Evolutionary conservation across 192 early-diverging fungal species (phyloP).

Genomic region (Umbelopsis isabellina): DNA sequence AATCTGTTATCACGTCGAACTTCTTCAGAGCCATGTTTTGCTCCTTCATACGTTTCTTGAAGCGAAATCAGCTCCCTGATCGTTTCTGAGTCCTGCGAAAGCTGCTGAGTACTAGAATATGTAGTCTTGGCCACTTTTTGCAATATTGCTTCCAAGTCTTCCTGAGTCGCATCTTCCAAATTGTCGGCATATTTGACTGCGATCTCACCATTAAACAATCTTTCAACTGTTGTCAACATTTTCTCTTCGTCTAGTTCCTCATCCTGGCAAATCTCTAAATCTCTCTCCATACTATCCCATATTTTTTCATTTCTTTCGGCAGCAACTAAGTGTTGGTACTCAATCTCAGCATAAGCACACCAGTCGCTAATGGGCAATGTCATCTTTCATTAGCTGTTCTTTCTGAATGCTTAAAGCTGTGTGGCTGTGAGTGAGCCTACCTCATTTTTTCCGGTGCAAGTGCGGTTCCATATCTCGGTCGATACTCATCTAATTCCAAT

Average conservation of each 20-base stretch:
- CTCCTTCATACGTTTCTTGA: too few species aligned
- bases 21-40: neutral
- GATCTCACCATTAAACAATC: neutral
- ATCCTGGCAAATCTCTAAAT: neutral
- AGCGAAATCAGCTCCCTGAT: neutral
- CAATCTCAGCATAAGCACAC: slow-evolving; percentile 26
- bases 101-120: neutral
- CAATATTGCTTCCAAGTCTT: slow-evolving; percentile 15
- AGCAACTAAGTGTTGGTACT: slow-evolving; percentile 22
- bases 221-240: neutral
- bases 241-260: slow-evolving; percentile 1
- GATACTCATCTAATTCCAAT: slow-evolving; percentile 10
- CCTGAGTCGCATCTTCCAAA: slow-evolving; percentile 13
- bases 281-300: slow-evolving; percentile 13
- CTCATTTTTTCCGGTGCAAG: neutral
- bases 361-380: slow-evolving; percentile 10
- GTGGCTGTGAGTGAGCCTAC: neutral
- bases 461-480: too few species aligned
- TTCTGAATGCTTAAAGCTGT: too few species aligned
- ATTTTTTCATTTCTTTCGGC: slow-evolving; percentile 20
- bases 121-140: slow-evolving; percentile 2
- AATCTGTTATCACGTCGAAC: neutral
- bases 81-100: neutral
- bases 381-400: too few species aligned
- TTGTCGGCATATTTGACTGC: neutral